These are phyloP conservation scores for Sugiyamaella valdiviana DNA, from an alignment of 805 yeast species.

Conservation along the genomic window DNA sequence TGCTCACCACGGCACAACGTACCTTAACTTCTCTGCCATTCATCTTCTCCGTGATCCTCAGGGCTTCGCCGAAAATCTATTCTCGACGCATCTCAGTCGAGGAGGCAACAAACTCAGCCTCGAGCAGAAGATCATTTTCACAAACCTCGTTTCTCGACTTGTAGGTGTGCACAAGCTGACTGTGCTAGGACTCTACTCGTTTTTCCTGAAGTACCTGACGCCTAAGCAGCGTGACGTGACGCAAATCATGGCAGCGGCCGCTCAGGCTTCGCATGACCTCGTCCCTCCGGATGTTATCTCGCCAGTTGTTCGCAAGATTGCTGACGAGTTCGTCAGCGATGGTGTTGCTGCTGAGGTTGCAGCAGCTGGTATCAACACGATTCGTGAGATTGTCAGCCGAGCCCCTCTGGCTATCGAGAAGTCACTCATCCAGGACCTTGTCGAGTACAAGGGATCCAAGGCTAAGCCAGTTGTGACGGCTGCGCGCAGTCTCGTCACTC, in stretches of 20 bases:
- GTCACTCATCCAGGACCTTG: constrained; percentile 78
- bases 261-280: constrained; percentile 93
- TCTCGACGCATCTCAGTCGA: constrained; percentile 61
- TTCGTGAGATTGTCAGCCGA: constrained; percentile 86
- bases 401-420: constrained; percentile 93
- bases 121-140: constrained; percentile 82
- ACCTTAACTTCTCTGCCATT: constrained; percentile 87
- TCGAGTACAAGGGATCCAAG: constrained; percentile 87
- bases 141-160: constrained; percentile 81
- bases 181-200: constrained; percentile 83
- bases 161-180: constrained; percentile 93
- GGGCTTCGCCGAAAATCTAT: constrained; percentile 87
- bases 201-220: constrained; percentile 79
- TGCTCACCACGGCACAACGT: constrained; percentile 53
- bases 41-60: constrained; percentile 95
- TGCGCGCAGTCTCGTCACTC: constrained; percentile 75
- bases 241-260: constrained; percentile 92
- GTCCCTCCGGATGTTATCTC: constrained; percentile 91
- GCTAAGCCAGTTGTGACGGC: constrained; percentile 93
- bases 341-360: constrained; percentile 99
- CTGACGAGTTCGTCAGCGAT: constrained; percentile 95
- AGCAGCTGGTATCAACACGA: constrained; percentile 94
- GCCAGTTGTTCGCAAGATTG: constrained; percentile 80
- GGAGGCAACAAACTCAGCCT: constrained; percentile 64
- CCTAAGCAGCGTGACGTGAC: constrained; percentile 95